Conservation (phyloP, 768 basidiomycete species). For the Ramaria sp. region DNA sequence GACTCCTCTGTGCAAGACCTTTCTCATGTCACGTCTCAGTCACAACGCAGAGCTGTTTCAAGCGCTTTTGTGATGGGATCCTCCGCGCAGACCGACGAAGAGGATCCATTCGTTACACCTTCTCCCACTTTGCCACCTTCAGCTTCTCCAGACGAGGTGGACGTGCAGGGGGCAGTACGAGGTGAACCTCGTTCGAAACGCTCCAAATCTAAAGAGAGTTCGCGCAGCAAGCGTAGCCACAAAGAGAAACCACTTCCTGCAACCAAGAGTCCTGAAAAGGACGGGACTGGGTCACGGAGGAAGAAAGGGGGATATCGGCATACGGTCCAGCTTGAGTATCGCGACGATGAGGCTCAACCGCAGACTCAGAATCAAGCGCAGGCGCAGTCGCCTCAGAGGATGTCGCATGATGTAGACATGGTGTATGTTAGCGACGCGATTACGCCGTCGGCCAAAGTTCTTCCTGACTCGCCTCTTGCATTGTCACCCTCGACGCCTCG, state of each 20-base stretch:
- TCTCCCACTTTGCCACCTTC: constrained; percentile 21
- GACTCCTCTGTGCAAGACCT: constrained; percentile 52
- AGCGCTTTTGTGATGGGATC: constrained; percentile 38
- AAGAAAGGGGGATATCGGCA: constrained; percentile 28
- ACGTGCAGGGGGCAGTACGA: constrained; percentile 16
- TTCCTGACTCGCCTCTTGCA: not conserved
- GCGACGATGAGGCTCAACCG: constrained; percentile 29
- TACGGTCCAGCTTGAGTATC: constrained; percentile 96
- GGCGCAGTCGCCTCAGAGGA: constrained; percentile 5
- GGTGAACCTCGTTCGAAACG: not conserved
- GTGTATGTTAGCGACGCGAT: not conserved
- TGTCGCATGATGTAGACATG: not conserved
- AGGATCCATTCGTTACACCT: constrained; percentile 63
- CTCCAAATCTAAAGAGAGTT: constrained; percentile 5
- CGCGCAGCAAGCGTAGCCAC: constrained; percentile 8
- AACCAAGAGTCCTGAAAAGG: constrained; percentile 28
- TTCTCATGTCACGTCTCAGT: constrained; percentile 16
- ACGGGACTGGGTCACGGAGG: constrained; percentile 27
- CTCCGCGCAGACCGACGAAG: constrained; percentile 28
- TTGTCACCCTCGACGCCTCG: not conserved
- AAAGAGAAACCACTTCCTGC: constrained; percentile 14
- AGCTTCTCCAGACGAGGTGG: constrained; percentile 14
- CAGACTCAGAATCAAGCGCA: constrained; percentile 6
- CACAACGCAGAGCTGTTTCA: constrained; percentile 30
- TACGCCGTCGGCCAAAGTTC: not conserved